Evolutionary conservation across 164 flowering plant genomes (phyloP).

Genomic region (Cinnamomum micranthum): DNA sequence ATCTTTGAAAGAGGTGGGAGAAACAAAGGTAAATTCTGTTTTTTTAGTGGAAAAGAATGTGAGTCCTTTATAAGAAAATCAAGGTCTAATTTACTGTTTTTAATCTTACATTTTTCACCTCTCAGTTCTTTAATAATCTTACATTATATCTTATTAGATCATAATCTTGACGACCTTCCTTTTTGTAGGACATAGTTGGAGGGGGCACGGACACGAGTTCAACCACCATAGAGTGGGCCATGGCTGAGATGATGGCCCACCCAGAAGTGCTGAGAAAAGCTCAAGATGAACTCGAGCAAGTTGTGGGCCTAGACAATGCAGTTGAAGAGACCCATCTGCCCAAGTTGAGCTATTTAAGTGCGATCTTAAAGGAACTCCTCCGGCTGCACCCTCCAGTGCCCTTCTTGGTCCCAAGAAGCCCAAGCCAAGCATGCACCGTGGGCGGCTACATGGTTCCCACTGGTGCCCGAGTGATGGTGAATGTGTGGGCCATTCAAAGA

Average conservation of each 20-base stretch:
- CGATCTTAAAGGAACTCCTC: neutral
- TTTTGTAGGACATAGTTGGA: neutral
- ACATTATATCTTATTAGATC: too few species aligned
- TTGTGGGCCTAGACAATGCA: neutral
- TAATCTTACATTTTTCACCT: too few species aligned
- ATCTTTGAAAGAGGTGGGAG: too few species aligned
- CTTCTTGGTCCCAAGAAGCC: neutral
- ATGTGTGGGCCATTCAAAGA: conserved; percentile 9
- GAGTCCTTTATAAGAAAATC: too few species aligned
- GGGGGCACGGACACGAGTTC: conserved; percentile 4
- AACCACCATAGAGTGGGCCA: neutral
- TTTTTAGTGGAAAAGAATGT: too few species aligned
- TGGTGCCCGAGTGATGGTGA: conserved; percentile 1
- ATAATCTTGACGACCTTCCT: too few species aligned
- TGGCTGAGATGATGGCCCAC: conserved; percentile 3
- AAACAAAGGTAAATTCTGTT: too few species aligned
- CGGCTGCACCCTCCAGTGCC: conserved; percentile 2
- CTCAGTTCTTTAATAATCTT: too few species aligned
- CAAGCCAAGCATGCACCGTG: neutral
- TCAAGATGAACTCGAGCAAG: neutral
- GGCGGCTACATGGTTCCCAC: conserved; percentile 2
- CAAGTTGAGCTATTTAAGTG: conserved; percentile 1
- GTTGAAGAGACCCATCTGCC: conserved; percentile 4
- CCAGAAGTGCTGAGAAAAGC: conserved; percentile 2
- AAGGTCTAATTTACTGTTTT: too few species aligned